Evolutionary conservation across 345 rosid species (phyloP).

Genomic region (thale cress (Arabidopsis thaliana)): TAIR10.1 NC_003074.8:4916501-4917000

Average conservation of each 20-base stretch:
- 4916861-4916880: neutral
- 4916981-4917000: no score
- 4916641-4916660: constrained; percentile 61
- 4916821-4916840: constrained; percentile 56
- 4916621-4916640: constrained; percentile 53
- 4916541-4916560: constrained; percentile 40
- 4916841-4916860: constrained; percentile 22
- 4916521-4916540: constrained; percentile 49
- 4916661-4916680: constrained; percentile 44
- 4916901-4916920: neutral
- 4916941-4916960: neutral
- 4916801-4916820: constrained; percentile 52
- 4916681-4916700: constrained; percentile 57
- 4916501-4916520: constrained; percentile 51
- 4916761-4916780: constrained; percentile 57
- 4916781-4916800: constrained; percentile 49
- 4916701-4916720: constrained; percentile 63
- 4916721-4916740: constrained; percentile 56
- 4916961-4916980: no score
- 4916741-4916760: constrained; percentile 55
- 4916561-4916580: constrained; percentile 57
- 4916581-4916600: constrained; percentile 64
- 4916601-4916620: constrained; percentile 65
- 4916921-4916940: neutral
- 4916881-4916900: constrained; percentile 1